A percentile compares a stretch with the other conserved stretches of the same genome.
Evolutionary conservation across 805 yeast genomes (phyloP).

Genomic region (Candida dendrica): DNA sequence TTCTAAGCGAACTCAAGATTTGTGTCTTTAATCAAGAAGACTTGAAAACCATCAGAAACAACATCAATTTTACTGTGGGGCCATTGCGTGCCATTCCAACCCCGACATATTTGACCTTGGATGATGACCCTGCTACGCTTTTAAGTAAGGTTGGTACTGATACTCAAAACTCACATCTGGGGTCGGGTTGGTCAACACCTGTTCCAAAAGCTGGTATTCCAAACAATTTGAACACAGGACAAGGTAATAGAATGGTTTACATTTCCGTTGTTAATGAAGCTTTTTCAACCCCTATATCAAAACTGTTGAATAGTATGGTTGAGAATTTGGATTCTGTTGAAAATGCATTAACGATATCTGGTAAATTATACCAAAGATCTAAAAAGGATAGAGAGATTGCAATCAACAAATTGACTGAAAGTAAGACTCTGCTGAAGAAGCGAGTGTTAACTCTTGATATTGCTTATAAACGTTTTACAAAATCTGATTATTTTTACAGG

Average conservation of each 20-base stretch:
- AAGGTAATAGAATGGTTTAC: slow-evolving; percentile 15
- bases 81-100: slow-evolving; percentile 36
- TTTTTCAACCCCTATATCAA: slow-evolving; percentile 23
- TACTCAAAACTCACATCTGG: neutral
- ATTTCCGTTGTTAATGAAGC: slow-evolving; percentile 23
- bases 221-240: slow-evolving; percentile 1
- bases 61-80: slow-evolving; percentile 30
- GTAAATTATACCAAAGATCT: neutral
- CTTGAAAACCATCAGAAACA: slow-evolving; percentile 32
- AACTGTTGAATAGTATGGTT: slow-evolving; percentile 26
- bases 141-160: neutral
- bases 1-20: slow-evolving; percentile 31
- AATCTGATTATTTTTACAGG: slow-evolving; percentile 26
- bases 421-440: slow-evolving; percentile 19
- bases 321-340: slow-evolving; percentile 19
- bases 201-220: slow-evolving; percentile 21
- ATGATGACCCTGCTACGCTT: neutral
- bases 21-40: slow-evolving; percentile 25
- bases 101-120: slow-evolving; percentile 10
- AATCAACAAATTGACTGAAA: slow-evolving; percentile 4
- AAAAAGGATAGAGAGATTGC: slow-evolving; percentile 1
- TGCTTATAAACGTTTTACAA: slow-evolving; percentile 28
- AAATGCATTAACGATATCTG: slow-evolving; percentile 4
- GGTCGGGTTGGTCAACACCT: slow-evolving; percentile 25
- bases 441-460: slow-evolving; percentile 26